A percentile compares a stretch with the other conserved stretches of the same genome.
phyloP scores from a whole-genome alignment of 352 stramenopile genomes.

The Globisporangium radiosum region DNA sequence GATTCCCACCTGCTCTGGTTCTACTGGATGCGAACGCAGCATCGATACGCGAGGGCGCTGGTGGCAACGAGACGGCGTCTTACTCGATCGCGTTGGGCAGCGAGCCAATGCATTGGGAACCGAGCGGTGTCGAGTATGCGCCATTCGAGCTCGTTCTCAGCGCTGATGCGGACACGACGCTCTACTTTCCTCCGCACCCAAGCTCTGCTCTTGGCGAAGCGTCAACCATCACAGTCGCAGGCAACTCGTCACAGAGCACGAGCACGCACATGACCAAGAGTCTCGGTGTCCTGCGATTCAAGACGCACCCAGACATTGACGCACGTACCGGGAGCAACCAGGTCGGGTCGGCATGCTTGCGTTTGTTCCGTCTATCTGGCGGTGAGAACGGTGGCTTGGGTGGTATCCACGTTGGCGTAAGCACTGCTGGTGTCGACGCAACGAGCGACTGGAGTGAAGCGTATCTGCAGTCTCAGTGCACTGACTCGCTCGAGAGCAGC shows the following conservation, averaged over 20 bases:
- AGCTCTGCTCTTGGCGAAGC: slow-evolving; percentile 8
- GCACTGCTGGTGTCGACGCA: slow-evolving; percentile 12
- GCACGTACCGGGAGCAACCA: slow-evolving; percentile 34
- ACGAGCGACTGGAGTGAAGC: slow-evolving; percentile 34
- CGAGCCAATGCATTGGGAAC: slow-evolving; percentile 68
- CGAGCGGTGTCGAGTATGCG: slow-evolving; percentile 19
- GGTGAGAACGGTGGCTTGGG: slow-evolving; percentile 61
- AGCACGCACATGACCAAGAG: slow-evolving; percentile 14
- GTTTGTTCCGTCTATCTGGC: slow-evolving; percentile 46
- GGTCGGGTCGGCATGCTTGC: slow-evolving; percentile 41
- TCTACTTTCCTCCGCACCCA: slow-evolving; percentile 22
- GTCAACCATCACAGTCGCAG: slow-evolving; percentile 22
- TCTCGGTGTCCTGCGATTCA: slow-evolving; percentile 37
- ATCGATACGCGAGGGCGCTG: slow-evolving; percentile 31
- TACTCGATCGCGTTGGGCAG: slow-evolving; percentile 38
- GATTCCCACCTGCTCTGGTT: slow-evolving; percentile 29
- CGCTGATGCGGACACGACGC: slow-evolving; percentile 36
- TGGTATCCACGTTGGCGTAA: slow-evolving; percentile 44
- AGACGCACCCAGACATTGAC: slow-evolving; percentile 22
- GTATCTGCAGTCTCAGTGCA: slow-evolving; percentile 12
- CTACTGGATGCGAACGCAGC: slow-evolving; percentile 31
- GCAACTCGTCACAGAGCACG: slow-evolving; percentile 49
- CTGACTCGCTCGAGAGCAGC: slow-evolving; percentile 6
- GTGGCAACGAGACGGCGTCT: slow-evolving; percentile 13
- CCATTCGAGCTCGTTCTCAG: slow-evolving; percentile 29